Percentiles rank a stretch among this genome's conserved stretches.
Evolutionary conservation across 257 asterid genomes (phyloP).

Genomic region (Nemophila menziesii): DNA sequence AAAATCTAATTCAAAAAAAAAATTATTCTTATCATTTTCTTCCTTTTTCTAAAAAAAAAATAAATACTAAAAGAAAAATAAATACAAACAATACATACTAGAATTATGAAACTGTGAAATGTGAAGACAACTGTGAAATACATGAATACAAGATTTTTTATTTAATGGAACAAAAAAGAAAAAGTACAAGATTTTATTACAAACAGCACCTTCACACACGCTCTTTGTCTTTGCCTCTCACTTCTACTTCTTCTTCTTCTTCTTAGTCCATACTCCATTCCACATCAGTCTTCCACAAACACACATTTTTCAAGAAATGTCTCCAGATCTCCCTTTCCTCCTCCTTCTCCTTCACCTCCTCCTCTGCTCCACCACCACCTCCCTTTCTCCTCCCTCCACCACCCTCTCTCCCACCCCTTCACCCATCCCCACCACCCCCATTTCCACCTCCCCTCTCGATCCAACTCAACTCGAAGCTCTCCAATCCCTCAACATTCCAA

Average conservation of each 20-base stretch:
- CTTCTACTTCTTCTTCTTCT: background rate
- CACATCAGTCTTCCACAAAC: background rate
- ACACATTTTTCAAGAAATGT: conserved; percentile 1
- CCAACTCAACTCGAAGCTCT: conserved; percentile 75
- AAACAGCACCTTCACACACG: no score
- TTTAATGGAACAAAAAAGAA: no score
- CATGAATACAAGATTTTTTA: no score
- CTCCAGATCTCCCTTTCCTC: conserved; percentile 4
- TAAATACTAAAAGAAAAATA: no score
- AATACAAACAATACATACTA: no score
- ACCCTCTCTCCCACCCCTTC: conserved; percentile 11
- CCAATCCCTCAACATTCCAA: conserved; percentile 60
- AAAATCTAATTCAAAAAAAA: no score
- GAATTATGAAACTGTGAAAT: no score
- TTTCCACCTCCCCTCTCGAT: conserved; percentile 55
- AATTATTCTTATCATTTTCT: no score
- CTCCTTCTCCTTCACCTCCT: conserved; percentile 7
- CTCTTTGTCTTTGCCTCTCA: no score
- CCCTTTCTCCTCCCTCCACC: conserved; percentile 18
- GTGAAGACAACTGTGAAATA: no score
- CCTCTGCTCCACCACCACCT: conserved; percentile 15
- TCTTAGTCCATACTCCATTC: background rate
- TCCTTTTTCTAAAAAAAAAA: no score
- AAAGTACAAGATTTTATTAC: no score
- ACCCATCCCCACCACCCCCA: conserved; percentile 17